Base-by-base conservation (phyloP, 176 grass and related monocot species). In the Triticum dicoccoides region DNA sequence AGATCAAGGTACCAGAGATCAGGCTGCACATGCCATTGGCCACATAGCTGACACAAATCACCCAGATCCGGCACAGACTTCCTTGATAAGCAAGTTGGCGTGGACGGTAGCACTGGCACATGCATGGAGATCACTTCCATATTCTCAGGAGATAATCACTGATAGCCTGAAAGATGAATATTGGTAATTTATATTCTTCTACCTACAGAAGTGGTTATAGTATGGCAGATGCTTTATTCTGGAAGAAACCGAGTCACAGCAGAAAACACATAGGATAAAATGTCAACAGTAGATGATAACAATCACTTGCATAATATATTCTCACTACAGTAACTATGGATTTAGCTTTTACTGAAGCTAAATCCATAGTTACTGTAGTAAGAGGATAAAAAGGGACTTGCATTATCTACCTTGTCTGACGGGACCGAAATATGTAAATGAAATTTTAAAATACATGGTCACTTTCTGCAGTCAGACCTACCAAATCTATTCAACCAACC, bases 401-500 rank as follows among this genome's bases (percentile, higher is more conserved):
- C 20, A 38, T 23, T 4, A 8, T 21, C 39, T 82, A 10, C 54
- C 51, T 86, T 90, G 59, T 52, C 73, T 42, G 52, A 52, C 14
- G 33, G 6, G 39, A 64, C 62, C 49, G 6, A 38, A 42, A 9
- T 63, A 27, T 3, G 56, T 66, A 69, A 20, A 64, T 52, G 13
- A 82, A 82, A 63, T 32, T 25, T 65, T 73, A 82, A 86, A 82
- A 61, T 37, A 76, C 12, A 82, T 73, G 45, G 64, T 29, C 59
- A 35, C 10, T 80, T 84, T 42, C 29, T 80, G 34, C 67, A 44
- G 42, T 68, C 74, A 80, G 29, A 59, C 74, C 73, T 86, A 90
- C 76, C 66, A 90, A 83, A 90, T 87, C 74, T 90, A 90, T 59
- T 58, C 74, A 65, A 83, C 56, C 84, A 81, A 79, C 41, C 33